Evolutionary conservation across 768 basidiomycete genomes (phyloP).

Genomic region (Xerocomus potaroensis): DNA sequence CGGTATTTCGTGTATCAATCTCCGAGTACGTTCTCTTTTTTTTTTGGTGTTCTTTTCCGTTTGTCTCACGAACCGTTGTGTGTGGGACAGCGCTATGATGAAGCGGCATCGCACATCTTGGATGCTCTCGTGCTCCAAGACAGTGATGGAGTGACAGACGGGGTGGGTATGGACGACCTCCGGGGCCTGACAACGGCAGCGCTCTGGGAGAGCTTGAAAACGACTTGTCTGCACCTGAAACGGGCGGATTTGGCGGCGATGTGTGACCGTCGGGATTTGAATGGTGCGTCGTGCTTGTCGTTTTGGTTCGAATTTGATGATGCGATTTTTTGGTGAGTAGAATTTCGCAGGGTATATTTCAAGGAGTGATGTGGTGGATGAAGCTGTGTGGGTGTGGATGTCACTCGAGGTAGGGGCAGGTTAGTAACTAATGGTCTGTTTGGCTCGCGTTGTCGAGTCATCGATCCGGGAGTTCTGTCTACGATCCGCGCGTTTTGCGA

Average conservation of each 20-base stretch:
- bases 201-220: conserved; percentile 87
- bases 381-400: too few species aligned
- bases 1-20: conserved; percentile 87
- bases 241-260: conserved; percentile 70
- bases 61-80: background rate
- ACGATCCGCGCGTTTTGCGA: too few species aligned
- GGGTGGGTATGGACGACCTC: conserved; percentile 39
- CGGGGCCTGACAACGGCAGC: conserved; percentile 73
- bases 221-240: conserved; percentile 76
- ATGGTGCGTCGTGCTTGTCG: conserved; percentile 46
- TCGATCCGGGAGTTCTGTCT: too few species aligned
- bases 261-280: conserved; percentile 70
- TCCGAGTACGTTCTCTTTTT: conserved; percentile 51
- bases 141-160: conserved; percentile 64
- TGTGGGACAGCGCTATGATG: conserved; percentile 63
- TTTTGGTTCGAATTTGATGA: too few species aligned
- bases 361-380: too few species aligned
- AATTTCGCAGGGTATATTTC: too few species aligned
- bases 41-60: background rate
- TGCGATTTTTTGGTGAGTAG: too few species aligned
- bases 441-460: too few species aligned
- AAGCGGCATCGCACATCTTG: conserved; percentile 82
- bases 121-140: conserved; percentile 90
- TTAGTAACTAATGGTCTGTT: too few species aligned
- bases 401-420: too few species aligned